phyloP scores from a whole-genome alignment of 306 rosid species.

The Malus sylvestris region DNA sequence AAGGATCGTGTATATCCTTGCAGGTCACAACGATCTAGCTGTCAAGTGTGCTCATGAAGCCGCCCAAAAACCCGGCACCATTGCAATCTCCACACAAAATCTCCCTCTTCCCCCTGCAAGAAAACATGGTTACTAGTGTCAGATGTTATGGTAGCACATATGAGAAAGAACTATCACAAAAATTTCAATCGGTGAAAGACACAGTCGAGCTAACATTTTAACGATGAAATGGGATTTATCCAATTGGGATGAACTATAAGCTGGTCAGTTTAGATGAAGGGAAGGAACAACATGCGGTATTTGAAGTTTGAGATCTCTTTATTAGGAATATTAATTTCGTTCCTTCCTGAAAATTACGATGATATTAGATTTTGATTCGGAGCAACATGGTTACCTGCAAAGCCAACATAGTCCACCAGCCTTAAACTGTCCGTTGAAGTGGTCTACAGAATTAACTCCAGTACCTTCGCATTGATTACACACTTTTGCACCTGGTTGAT shows the following conservation, averaged over 20 bases:
- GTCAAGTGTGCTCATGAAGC: conserved; percentile 84
- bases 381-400: conserved; percentile 62
- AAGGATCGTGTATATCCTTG: not conserved
- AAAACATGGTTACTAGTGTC: not conserved
- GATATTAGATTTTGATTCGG: not conserved
- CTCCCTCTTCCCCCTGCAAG: conserved; percentile 79
- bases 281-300: not conserved
- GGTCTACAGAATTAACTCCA: conserved; percentile 86
- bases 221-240: not conserved
- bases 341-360: not conserved
- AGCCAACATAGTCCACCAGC: conserved; percentile 95
- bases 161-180: not conserved
- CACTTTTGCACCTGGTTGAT: conserved; percentile 48
- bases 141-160: not conserved
- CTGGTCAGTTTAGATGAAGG: not conserved
- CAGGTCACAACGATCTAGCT: conserved; percentile 24
- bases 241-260: not conserved
- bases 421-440: conserved; percentile 86
- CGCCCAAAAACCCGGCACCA: conserved; percentile 94
- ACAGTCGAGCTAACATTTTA: not conserved
- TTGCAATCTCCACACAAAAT: conserved; percentile 83
- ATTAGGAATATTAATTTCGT: not conserved
- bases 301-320: not conserved
- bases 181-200: not conserved
- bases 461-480: conserved; percentile 78